Conservation (phyloP, 306 rosid genomes). For the Lathyrus sativus region DNA sequence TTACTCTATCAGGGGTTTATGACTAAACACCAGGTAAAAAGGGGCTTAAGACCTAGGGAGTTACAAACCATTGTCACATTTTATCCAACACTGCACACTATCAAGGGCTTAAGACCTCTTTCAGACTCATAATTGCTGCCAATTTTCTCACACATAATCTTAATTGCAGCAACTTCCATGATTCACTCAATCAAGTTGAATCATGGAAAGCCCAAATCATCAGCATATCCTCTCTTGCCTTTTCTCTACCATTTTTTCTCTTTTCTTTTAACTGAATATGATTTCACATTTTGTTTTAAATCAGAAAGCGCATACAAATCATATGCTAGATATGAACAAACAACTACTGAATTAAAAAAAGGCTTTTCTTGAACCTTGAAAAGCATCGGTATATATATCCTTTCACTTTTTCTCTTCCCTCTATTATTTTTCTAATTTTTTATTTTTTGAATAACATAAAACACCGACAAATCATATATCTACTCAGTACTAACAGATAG, state of each 20-base stretch:
- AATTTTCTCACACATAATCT: constrained; percentile 17
- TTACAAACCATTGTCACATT: not conserved
- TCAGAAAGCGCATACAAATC: not conserved
- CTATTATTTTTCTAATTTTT: not conserved
- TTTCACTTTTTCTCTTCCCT: constrained; percentile 3
- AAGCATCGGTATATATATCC: not conserved
- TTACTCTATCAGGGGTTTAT: constrained; percentile 1
- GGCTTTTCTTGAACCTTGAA: not conserved
- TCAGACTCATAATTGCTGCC: constrained; percentile 13
- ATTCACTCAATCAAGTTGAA: not conserved
- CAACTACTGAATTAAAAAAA: not conserved
- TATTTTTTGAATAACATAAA: not conserved
- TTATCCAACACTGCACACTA: not conserved
- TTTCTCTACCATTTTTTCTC: not conserved
- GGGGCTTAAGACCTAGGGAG: not conserved
- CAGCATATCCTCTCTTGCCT: constrained; percentile 1
- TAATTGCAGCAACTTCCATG: not conserved
- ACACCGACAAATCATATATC: constrained; percentile 9
- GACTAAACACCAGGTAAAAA: not conserved
- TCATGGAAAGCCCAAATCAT: not conserved
- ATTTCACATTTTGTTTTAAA: not conserved
- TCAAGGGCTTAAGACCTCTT: constrained; percentile 5
- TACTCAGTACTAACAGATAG: not conserved
- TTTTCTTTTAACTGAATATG: not conserved
- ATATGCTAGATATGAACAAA: not conserved